Percentiles rank a stretch among this genome's conserved stretches.
phyloP scores from a whole-genome alignment of 768 basidiomycete species.

The Sarcodon sp. region DNA sequence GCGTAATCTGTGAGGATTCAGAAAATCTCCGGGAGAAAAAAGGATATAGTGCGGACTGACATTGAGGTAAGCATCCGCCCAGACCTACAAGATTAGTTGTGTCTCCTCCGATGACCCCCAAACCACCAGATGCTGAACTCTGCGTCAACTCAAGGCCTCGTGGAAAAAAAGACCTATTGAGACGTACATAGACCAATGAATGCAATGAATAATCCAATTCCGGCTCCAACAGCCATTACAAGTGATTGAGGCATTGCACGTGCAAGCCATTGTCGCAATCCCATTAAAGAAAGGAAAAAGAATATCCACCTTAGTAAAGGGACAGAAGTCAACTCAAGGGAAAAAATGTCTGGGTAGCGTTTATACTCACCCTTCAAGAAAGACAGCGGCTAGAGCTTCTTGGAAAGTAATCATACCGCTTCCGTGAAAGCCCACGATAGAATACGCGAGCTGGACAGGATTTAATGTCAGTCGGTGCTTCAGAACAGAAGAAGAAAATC shows the following conservation, averaged over 20 bases:
- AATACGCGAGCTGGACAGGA: conserved; percentile 61
- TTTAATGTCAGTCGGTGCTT: neutral
- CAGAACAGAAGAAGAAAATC: neutral
- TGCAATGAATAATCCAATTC: conserved; percentile 84
- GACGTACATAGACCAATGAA: conserved; percentile 63
- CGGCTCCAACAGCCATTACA: conserved; percentile 73
- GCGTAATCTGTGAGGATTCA: conserved; percentile 24
- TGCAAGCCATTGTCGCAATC: conserved; percentile 82
- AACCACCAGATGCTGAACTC: conserved; percentile 42
- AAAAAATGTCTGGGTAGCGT: neutral
- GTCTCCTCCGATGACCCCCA: conserved; percentile 67
- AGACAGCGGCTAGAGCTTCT: conserved; percentile 77
- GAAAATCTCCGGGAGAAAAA: neutral
- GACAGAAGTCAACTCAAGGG: neutral
- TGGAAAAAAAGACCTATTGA: neutral
- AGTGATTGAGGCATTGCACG: conserved; percentile 83
- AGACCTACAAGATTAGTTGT: conserved; percentile 59
- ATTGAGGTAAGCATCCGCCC: conserved; percentile 55
- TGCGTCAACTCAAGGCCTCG: neutral
- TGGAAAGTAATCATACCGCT: conserved; percentile 58
- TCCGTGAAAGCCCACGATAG: conserved; percentile 79
- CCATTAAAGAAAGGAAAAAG: conserved; percentile 65
- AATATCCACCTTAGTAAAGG: conserved; percentile 29
- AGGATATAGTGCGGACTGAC: conserved; percentile 11
- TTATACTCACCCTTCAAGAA: conserved; percentile 63